Base-by-base conservation (phyloP, 2,329 filamentous ascomycete species). In the Ophiobolus disseminans region DNA sequence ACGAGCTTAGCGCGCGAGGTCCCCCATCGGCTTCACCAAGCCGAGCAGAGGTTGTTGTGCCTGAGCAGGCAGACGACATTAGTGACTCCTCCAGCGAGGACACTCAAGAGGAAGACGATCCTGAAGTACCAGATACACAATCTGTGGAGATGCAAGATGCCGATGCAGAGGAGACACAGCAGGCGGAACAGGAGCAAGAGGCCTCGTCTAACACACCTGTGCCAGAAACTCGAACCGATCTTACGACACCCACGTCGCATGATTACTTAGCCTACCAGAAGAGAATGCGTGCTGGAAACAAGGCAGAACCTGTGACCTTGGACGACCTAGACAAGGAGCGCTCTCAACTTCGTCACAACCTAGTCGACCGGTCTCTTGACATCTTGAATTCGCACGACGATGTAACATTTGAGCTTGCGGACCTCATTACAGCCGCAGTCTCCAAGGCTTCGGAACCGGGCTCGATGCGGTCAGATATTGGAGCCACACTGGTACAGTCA, bases 361-460 rank as follows among this genome's bases (percentile, higher is more conserved):
- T 97, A 45, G 92, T 97, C 50, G 92, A 97, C 62, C 88, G 91
- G 48, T 96, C 90, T 57, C 79, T 99, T 17, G 92, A 97, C 63
- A 86, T 97, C 25, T 86, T 99, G 43, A 89, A 93, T 69, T 87
- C 88, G 28, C 92, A 97, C 61, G 87, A 92, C 11, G 86, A 90
- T 59, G 86, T 93, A 9, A 95, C 94, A 0, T 94, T 97, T 62
- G 93, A 97, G 66, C 80, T 99, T 37, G 85, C 91, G 0, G 92
- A 97, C 63, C 80, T 99, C 16, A 92, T 99, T 45, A 83, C 83
- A 28, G 86, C 87, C 3, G 87, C 91, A 19, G 83, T 85, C 7
- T 76, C 79, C 22, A 87, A 84, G 65, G 87, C 76, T 58, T 82
- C 68, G 65, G 86, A 82, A 69, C 84, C 73, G 57, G 81, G 72